Evolutionary conservation across 2,329 filamentous ascomycete species (phyloP), one percentile per base, ranked within the genome.

Genomic region (Cladophialophora bantiana): DNA sequence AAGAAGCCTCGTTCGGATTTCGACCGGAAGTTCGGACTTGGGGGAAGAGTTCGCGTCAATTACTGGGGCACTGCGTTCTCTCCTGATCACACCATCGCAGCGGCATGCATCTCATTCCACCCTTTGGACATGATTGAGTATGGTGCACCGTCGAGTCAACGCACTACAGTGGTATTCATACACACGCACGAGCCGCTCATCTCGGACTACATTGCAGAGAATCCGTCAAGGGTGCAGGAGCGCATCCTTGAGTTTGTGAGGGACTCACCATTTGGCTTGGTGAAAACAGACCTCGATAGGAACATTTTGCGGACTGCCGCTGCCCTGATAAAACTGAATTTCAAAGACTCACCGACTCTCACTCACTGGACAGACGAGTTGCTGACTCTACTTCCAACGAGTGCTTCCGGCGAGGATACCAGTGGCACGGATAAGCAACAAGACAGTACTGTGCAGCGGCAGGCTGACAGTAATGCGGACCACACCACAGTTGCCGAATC

Each of bases 81-180:
- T 18, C 73, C 82, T 18, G 79, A 81, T 26, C 81, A 83, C 35
- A 80, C 82, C 31, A 74, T 82, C 13, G 70, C 68, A 56, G 85
- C 83, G 4, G 78, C 79, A 3, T 84, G 82, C 63, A 78, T 83
- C 55, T 84, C 83, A 1, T 71, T 85, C 34, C 85, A 89, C 72
- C 86, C 86, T 0, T 84, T 81, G 3, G 83, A 88, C 72, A 83
- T 85, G 77, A 77, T 87, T 13, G 84, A 88, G 67, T 88, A 88
- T 53, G 63, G 54, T 35, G 57, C 59, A 26, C 65, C 67, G 3
- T 65, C 65, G 3, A 57, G 34, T 34, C 65, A 69, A 35, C 67
- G 59, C 15, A 66, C 62, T 9, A 58, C 54, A 13, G 34, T 71
- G 15, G 53, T 65, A 18, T 69, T 71, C 54, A 36, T 36, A 32